Percentiles rank a stretch among this genome's conserved stretches.
These are phyloP conservation scores for Fusarium solani-melongenae DNA, from an alignment of 2,329 filamentous ascomycete genomes.

Conservation along the genomic window DNA sequence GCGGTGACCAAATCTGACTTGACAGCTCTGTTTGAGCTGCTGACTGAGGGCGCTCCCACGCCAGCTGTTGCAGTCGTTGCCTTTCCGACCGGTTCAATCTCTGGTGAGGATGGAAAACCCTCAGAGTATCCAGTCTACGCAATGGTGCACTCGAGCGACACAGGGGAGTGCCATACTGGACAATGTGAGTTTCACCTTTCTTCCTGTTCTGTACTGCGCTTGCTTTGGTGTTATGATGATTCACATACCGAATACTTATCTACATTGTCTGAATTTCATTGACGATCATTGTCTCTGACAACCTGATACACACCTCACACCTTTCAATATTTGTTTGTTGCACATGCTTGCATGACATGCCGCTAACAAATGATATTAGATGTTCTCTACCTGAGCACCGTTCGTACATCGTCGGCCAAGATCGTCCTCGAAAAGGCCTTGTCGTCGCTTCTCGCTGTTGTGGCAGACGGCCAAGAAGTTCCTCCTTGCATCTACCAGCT, in stretches of 20 bases:
- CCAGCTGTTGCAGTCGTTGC: conserved; percentile 80
- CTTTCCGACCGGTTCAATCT: conserved; percentile 67
- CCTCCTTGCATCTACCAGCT: conserved; percentile 61
- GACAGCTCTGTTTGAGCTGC: conserved; percentile 72
- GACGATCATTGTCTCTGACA: conserved; percentile 91
- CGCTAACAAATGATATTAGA: conserved; percentile 49
- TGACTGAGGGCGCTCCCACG: conserved; percentile 78
- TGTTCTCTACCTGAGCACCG: conserved; percentile 52
- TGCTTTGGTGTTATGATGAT: conserved; percentile 81
- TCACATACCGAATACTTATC: conserved; percentile 92
- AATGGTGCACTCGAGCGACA: conserved; percentile 86
- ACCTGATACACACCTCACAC: conserved; percentile 73
- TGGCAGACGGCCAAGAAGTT: conserved; percentile 41
- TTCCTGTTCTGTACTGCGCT: conserved; percentile 23
- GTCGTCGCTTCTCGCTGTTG: conserved; percentile 52
- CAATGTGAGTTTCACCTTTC: conserved; percentile 79
- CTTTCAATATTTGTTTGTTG: conserved; percentile 7
- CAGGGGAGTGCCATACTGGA: conserved; percentile 87
- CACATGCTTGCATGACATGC: conserved; percentile 28
- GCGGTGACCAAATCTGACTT: conserved; percentile 77
- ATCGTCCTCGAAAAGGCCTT: conserved; percentile 54
- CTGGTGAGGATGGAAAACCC: conserved; percentile 42
- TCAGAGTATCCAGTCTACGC: conserved; percentile 64
- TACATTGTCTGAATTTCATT: conserved; percentile 99
- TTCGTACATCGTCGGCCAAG: conserved; percentile 49